Evolutionary conservation across 768 basidiomycete species (phyloP), one percentile per base, ranked within the genome.

Genomic region (Omphalotus guepiniiformis): DNA sequence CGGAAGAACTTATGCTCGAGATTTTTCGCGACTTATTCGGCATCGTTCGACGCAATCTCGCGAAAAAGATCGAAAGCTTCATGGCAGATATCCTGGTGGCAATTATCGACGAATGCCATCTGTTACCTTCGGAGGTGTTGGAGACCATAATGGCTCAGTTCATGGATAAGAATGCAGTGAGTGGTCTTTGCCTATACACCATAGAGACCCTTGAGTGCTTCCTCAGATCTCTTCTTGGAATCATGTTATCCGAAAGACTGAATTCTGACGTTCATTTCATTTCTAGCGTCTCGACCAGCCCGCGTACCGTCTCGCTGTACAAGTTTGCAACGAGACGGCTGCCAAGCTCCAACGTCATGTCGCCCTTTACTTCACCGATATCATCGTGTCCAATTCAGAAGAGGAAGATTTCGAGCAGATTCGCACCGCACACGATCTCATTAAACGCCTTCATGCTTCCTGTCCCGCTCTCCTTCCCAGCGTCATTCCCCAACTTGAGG

Each of bases 401-500:
- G 67, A 69, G 30, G 79, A 85, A 11, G 85, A 86, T 48, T 74
- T 76, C 49, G 74, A 77, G 27, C 82, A 90, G 49, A 82, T 92
- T 42, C 76, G 80, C 51, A 74, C 73, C 3, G 85, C 91, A 3
- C 95, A 97, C 64, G 78, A 82, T 28, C 86, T 96, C 54, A 84
- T 98, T 66, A 85, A 88, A 58, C 82, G 80, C 15, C 74, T 98
- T 4, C 82, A 88, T 61, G 79, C 78, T 19, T 78, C 85, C 22
- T 93, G 86, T 63, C 92, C 95, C 0, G 70, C 78, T 6, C 71
- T 97, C 12, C 71, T 98, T 1, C 83, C 89, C 58, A 92, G 88
- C 62, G 93, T 97, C 39, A 84, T 98, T 21, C 94, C 95, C 0
- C 88, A 93, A 48, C 79, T 98, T 15, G 93, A 95, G 61, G 88